Conservation (phyloP, 2,329 filamentous ascomycete genomes). For the Pseudopithomyces maydicus region DNA sequence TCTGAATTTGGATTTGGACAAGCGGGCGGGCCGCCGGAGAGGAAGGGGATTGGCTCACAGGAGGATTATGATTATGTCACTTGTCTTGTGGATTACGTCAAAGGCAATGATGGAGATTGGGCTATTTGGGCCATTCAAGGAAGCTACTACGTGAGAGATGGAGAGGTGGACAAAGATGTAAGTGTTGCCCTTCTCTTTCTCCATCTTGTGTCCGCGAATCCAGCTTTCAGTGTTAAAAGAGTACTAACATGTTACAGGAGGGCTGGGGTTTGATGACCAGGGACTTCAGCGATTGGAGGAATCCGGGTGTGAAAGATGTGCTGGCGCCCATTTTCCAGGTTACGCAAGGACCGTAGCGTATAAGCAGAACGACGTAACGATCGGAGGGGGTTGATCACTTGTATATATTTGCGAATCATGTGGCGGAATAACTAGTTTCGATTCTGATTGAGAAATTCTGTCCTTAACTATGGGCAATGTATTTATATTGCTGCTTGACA, state of each 20-base stretch:
- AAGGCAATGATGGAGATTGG: conserved; percentile 63
- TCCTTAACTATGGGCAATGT: too few species aligned
- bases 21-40: conserved; percentile 35
- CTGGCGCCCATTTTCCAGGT: conserved; percentile 48
- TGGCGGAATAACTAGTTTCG: too few species aligned
- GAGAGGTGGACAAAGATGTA: conserved; percentile 51
- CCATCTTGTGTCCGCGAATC: too few species aligned
- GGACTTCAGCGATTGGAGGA: conserved; percentile 48
- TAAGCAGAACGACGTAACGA: neutral
- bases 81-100: conserved; percentile 59
- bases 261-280: conserved; percentile 54
- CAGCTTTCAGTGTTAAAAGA: neutral
- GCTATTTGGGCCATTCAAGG: conserved; percentile 63
- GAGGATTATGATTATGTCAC: conserved; percentile 28
- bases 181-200: neutral
- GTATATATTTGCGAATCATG: too few species aligned
- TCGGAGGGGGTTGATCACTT: too few species aligned
- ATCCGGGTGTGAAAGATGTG: conserved; percentile 39
- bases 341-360: conserved; percentile 51
- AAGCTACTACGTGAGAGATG: conserved; percentile 62
- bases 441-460: too few species aligned
- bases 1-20: conserved; percentile 59
- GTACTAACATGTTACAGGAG: conserved; percentile 38
- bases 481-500: too few species aligned
- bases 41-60: conserved; percentile 15